Conservation (phyloP, 1,139 yeast species). For the Kodamaea derodonti region DNA sequence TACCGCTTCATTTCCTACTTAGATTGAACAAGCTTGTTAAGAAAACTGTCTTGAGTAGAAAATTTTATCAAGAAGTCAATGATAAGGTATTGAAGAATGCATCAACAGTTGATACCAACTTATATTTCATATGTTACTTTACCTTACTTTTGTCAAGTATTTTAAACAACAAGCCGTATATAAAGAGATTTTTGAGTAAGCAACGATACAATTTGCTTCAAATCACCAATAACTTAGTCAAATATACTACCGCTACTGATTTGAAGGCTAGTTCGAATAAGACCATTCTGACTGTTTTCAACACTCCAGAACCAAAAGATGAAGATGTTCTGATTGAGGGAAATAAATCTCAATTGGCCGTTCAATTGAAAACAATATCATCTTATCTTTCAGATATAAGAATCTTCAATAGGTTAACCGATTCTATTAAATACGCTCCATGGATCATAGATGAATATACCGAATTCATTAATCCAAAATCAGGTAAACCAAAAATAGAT, state of each 20-base stretch:
- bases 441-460: constrained; percentile 42
- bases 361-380: constrained; percentile 40
- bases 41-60: constrained; percentile 26
- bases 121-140: constrained; percentile 45
- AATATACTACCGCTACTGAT: constrained; percentile 13
- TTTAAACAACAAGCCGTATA: constrained; percentile 35
- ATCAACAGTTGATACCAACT: constrained; percentile 37
- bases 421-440: constrained; percentile 48
- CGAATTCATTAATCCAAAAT: constrained; percentile 24
- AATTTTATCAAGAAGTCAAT: constrained; percentile 41
- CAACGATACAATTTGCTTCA: constrained; percentile 25
- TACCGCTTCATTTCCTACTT: constrained; percentile 17
- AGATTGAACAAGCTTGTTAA: constrained; percentile 16
- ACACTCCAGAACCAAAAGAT: constrained; percentile 2
- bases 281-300: constrained; percentile 6
- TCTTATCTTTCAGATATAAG: constrained; percentile 50
- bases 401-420: constrained; percentile 53
- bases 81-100: constrained; percentile 36
- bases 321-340: constrained; percentile 4
- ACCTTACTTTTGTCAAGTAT: constrained; percentile 38
- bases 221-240: constrained; percentile 13
- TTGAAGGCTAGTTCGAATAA: constrained; percentile 17
- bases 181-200: constrained; percentile 25
- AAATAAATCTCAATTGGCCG: constrained; percentile 27
- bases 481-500: constrained; percentile 26